A percentile compares a stretch with the other conserved stretches of the same genome.
These are phyloP conservation scores for Cutaneotrichosporon sp. DNA, from an alignment of 1,284 basidiomycete genomes.

Conservation along the genomic window DNA sequence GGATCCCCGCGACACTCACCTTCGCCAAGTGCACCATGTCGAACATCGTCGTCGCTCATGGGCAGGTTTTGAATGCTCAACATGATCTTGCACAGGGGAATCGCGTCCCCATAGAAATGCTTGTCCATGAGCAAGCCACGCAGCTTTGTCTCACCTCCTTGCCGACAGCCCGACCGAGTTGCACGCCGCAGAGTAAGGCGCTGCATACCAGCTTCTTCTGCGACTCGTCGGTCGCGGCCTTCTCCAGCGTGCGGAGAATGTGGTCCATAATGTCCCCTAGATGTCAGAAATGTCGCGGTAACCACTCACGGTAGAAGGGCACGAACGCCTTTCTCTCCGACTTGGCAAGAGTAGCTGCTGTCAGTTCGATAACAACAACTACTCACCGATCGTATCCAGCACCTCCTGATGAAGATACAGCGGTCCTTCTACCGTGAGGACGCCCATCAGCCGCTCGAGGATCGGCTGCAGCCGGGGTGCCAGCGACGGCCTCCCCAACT, in stretches of 20 bases:
- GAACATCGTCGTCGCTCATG: constrained; percentile 35
- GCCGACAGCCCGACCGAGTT: constrained; percentile 79
- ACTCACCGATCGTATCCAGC: constrained; percentile 61
- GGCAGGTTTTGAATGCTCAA: constrained; percentile 72
- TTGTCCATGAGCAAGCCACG: constrained; percentile 6
- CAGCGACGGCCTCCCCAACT: constrained; percentile 62
- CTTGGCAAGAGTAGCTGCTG: constrained; percentile 72
- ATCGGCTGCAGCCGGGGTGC: constrained; percentile 63
- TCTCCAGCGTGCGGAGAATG: constrained; percentile 59
- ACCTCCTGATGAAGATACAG: constrained; percentile 77
- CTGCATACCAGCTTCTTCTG: constrained; percentile 69
- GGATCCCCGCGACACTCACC: constrained; percentile 26
- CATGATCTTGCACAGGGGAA: constrained; percentile 67
- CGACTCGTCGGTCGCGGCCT: constrained; percentile 62
- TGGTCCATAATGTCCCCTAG: constrained; percentile 35
- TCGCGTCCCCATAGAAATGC: constrained; percentile 60
- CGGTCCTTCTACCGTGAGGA: constrained; percentile 31
- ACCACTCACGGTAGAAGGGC: constrained; percentile 32
- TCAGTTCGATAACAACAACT: constrained; percentile 3
- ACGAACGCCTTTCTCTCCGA: constrained; percentile 62
- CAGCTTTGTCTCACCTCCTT: constrained; percentile 28
- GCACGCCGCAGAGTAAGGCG: constrained; percentile 80
- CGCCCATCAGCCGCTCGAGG: constrained; percentile 18
- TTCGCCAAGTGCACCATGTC: constrained; percentile 36
- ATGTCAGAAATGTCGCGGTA: not conserved